Percentiles rank a stretch among this genome's conserved stretches.
phyloP scores from a whole-genome alignment of 371 early-diverging fungal species.

The Mortierella sp. region DNA sequence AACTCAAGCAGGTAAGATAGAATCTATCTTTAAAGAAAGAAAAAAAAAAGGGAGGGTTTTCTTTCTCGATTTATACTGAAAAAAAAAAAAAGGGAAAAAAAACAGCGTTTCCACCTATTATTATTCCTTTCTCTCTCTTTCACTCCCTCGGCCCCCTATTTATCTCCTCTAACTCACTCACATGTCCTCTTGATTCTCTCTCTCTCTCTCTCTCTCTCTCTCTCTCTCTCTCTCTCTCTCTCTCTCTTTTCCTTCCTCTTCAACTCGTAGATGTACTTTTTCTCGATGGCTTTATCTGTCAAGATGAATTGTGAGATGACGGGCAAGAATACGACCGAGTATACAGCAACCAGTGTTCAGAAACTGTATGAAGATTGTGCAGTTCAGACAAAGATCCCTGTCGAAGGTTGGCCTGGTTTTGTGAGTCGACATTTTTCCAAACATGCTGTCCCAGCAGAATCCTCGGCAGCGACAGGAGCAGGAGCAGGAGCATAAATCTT shows the following conservation, averaged over 20 bases:
- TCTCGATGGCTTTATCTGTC: slow-evolving; percentile 49
- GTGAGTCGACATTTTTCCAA: slow-evolving; percentile 36
- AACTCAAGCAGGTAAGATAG: slow-evolving; percentile 26
- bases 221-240: neutral
- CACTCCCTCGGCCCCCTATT: no score
- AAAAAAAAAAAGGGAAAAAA: no score
- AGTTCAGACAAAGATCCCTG: slow-evolving; percentile 28
- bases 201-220: neutral
- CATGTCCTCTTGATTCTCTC: neutral
- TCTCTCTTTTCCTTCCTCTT: neutral
- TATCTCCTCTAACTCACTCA: no score
- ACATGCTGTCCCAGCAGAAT: neutral
- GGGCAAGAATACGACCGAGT: slow-evolving; percentile 29
- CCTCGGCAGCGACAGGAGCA: no score
- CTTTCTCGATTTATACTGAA: no score
- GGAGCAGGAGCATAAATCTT: no score
- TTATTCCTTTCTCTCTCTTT: neutral
- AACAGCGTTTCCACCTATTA: no score
- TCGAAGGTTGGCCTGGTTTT: slow-evolving; percentile 49
- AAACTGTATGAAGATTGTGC: slow-evolving; percentile 49
- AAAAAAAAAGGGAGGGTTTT: no score
- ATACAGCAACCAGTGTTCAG: slow-evolving; percentile 43
- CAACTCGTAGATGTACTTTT: slow-evolving; percentile 38
- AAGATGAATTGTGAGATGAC: slow-evolving; percentile 53
- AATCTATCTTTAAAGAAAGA: no score